These are phyloP conservation scores for Mycena sanguinolenta DNA, from an alignment of 768 basidiomycete species.

Conservation along the genomic window DNA sequence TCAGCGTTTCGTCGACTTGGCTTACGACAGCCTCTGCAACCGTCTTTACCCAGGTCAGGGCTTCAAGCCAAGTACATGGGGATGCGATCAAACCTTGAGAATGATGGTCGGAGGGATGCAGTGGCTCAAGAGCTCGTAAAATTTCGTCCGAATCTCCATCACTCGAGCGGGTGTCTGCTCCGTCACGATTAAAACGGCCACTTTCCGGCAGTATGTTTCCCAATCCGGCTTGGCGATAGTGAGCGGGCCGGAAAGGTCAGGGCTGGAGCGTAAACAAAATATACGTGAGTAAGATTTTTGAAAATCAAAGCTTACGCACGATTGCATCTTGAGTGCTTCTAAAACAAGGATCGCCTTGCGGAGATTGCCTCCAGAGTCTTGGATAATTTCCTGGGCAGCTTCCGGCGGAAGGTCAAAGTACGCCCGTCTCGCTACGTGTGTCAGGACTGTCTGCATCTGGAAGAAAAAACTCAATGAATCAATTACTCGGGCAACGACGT, in stretches of 20 bases:
- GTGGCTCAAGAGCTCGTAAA: constrained; percentile 96
- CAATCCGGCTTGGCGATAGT: constrained; percentile 98
- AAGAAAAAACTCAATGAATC: not conserved
- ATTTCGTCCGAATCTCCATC: constrained; percentile 92
- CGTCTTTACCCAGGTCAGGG: constrained; percentile 66
- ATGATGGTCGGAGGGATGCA: constrained; percentile 96
- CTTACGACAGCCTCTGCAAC: constrained; percentile 90
- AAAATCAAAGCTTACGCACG: constrained; percentile 62
- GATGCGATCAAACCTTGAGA: constrained; percentile 74
- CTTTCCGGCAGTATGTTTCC: constrained; percentile 96
- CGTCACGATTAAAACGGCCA: constrained; percentile 89
- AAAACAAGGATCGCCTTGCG: constrained; percentile 95
- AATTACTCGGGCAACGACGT: not conserved
- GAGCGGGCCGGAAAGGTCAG: constrained; percentile 84
- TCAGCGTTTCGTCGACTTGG: constrained; percentile 89
- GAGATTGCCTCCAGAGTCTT: constrained; percentile 89
- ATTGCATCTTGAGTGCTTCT: constrained; percentile 97
- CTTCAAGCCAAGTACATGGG: constrained; percentile 4
- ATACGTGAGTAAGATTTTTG: not conserved
- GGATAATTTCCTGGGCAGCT: constrained; percentile 80
- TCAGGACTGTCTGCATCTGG: constrained; percentile 86
- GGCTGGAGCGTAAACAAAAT: constrained; percentile 55
- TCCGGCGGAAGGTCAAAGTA: constrained; percentile 86
- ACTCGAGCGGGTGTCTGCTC: constrained; percentile 92
- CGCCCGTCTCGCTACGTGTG: constrained; percentile 84